A percentile compares a stretch with the other conserved stretches of the same genome.
phyloP scores from a whole-genome alignment of 208 protist genomes.

The Acanthamoeba rhysodes region DNA sequence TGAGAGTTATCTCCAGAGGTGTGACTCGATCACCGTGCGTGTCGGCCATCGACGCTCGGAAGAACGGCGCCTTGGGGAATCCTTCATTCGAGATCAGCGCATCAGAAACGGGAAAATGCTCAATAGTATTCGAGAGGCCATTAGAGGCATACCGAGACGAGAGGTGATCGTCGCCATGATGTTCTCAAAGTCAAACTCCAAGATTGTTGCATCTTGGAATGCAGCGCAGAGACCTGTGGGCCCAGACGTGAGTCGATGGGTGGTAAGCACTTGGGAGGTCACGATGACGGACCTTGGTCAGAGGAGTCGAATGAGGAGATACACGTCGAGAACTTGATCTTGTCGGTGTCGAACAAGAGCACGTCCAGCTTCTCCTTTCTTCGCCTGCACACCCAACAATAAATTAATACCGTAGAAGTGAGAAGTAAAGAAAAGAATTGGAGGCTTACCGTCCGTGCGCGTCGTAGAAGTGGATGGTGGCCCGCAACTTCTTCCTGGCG shows the following conservation, averaged over 20 bases:
- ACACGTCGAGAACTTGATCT: conserved; percentile 3
- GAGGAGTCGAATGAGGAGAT: conserved; percentile 5
- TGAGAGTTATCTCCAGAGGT: conserved; percentile 6
- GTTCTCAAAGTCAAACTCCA: conserved; percentile 44
- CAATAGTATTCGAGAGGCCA: too few species aligned
- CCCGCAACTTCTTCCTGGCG: background rate
- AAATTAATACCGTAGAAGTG: too few species aligned
- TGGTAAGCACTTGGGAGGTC: background rate
- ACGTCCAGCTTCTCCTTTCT: conserved; percentile 19
- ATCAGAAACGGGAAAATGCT: too few species aligned
- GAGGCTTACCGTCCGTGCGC: background rate
- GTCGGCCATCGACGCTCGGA: conserved; percentile 31
- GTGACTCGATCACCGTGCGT: background rate
- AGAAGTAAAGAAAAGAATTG: background rate
- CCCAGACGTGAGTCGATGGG: background rate
- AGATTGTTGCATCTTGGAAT: background rate
- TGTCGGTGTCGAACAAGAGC: background rate
- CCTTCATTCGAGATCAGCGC: background rate
- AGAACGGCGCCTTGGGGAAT: conserved; percentile 13
- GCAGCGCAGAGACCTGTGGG: background rate
- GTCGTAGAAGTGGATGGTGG: conserved; percentile 11
- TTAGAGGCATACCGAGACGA: background rate
- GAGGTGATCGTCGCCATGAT: conserved; percentile 23
- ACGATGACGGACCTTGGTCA: background rate
- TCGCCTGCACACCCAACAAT: background rate